A percentile compares a stretch with the other conserved stretches of the same genome.
Evolutionary conservation across 768 basidiomycete genomes (phyloP).

Genomic region (Phaffia australis): DNA sequence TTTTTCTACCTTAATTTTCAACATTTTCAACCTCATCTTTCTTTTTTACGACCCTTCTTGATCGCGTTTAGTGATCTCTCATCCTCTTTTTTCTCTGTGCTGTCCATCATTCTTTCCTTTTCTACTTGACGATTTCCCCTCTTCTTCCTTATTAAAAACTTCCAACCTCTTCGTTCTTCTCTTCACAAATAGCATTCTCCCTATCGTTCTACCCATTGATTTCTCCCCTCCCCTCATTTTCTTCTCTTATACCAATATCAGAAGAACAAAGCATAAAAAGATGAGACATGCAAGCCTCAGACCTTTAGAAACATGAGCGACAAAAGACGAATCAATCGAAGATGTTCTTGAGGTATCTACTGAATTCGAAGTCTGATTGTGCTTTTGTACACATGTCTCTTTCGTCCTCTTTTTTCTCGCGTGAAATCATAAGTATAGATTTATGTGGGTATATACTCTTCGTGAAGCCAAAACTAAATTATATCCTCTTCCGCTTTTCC

Average conservation of each 20-base stretch:
- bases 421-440: too few relatives aligned
- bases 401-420: too few relatives aligned
- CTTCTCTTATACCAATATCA: neutral
- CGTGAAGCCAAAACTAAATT: too few relatives aligned
- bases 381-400: too few relatives aligned
- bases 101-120: constrained; percentile 21
- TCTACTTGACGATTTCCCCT: constrained; percentile 45
- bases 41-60: neutral
- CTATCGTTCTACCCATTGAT: constrained; percentile 14
- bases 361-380: too few relatives aligned
- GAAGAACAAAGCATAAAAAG: neutral
- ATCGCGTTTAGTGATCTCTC: neutral
- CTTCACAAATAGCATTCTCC: constrained; percentile 45
- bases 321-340: neutral
- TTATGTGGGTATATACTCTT: too few relatives aligned
- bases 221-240: neutral
- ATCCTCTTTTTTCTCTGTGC: neutral
- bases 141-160: constrained; percentile 51
- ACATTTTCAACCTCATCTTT: constrained; percentile 27
- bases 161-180: constrained; percentile 68
- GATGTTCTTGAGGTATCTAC: neutral
- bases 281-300: neutral
- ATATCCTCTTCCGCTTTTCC: too few relatives aligned
- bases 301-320: neutral
- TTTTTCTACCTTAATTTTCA: neutral